Conservation (phyloP, 78 protist genomes). For the Salpingoeca rosetta region DNA sequence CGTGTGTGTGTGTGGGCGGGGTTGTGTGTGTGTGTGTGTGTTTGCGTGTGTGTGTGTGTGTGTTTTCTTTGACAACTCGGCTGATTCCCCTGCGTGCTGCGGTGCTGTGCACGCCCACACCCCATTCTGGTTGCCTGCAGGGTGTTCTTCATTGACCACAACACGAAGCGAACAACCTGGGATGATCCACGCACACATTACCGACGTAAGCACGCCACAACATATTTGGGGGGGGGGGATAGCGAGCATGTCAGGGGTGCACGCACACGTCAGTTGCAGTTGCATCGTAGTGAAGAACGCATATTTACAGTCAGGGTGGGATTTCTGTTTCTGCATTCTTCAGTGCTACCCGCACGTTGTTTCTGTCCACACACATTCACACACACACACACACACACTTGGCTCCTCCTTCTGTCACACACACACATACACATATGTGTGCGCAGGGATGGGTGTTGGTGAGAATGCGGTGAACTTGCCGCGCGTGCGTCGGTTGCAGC, state of each 20-base stretch:
- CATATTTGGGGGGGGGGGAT: background rate
- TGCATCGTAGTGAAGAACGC: no score
- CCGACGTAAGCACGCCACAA: background rate
- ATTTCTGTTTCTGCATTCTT: no score
- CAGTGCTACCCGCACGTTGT: background rate
- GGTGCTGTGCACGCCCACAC: no score
- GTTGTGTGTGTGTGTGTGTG: no score
- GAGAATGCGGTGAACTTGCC: background rate
- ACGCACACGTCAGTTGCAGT: no score
- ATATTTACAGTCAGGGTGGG: no score
- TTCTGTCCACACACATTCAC: background rate
- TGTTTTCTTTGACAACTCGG: no score
- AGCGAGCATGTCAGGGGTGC: background rate
- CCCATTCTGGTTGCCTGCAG: no score
- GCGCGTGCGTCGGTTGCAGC: background rate
- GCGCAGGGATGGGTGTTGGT: background rate
- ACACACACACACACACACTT: background rate
- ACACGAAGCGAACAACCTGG: constrained; percentile 28
- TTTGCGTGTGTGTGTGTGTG: no score
- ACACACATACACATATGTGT: background rate
- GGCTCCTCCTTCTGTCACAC: background rate
- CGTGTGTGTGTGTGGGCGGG: no score
- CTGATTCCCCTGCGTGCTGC: no score
- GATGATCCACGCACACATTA: constrained; percentile 24
- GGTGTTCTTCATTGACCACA: constrained; percentile 39